Base-by-base conservation (phyloP, 2,329 filamentous ascomycete species). In the Spiromastix sp. region DNA sequence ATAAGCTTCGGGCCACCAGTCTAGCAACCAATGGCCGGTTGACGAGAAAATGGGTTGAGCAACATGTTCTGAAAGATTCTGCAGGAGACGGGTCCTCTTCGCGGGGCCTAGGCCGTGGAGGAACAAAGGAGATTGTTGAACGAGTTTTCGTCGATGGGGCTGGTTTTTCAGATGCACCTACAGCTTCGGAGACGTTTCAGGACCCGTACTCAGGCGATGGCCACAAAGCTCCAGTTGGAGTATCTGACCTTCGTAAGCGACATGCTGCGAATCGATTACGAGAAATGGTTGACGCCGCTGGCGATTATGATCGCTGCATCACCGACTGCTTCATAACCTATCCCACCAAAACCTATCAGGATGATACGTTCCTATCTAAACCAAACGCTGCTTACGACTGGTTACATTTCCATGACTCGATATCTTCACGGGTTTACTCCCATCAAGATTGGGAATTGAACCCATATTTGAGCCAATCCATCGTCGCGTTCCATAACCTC, bases 361-460 rank as follows among this genome's bases (percentile, higher is more conserved):
- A 98, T 55, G 91, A 98, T 57, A 81, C 79, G 1, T 81, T 85
- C 47, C 76, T 98, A 20, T 83, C 79, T 21, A 98, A 98, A 54
- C 93, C 93, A 0, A 78, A 81, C 45, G 66, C 73, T 1, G 85
- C 85, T 1, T 93, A 94, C 57, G 89, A 95, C 51, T 98, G 91
- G 91, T 73, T 98, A 37, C 71, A 93, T 56, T 96, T 98, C 59
- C 84, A 95, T 58, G 91, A 96, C 50, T 67, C 69, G 1, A 78
- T 93, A 43, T 85, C 85, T 16, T 78, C 79, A 1, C 77, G 79
- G 25, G 71, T 96, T 1, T 93, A 79, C 53, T 66, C 76, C n/a
- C 79, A 74, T 40, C 89, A 95, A 55, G 87, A 93, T 37, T 98
- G 91, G 83, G 91, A 98, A 57, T 66, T 98, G 11, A 75, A 74